Base-by-base conservation (phyloP, 2,329 filamentous ascomycete genomes). In the Epichloe aotearoae region DNA sequence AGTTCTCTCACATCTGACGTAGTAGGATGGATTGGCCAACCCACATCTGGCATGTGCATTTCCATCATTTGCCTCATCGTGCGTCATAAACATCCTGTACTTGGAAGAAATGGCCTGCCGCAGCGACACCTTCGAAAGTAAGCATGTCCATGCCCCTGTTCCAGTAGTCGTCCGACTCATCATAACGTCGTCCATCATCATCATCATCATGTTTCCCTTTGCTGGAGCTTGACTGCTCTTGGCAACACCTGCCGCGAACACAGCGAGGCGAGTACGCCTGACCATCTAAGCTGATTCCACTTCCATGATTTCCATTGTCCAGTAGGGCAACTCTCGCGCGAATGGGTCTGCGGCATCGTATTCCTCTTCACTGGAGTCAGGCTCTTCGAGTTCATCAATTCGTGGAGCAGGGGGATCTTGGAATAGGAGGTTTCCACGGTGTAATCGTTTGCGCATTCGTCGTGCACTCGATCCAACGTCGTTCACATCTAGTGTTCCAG, bases 381-480 rank as follows among this genome's bases (percentile, higher is more conserved):
- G 74, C 60, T 77, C 75, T 15, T 77, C 75, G 1, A 75, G 64
- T 62, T 78, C 75, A 38, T 76, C 73, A 52, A 78, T 78, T 38
- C 71, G 67, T 11, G 72, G 72, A 46, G 69, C 67, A 11, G 71
- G 72, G 73, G 73, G 73, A 52, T 77, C 74, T 19, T 71, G 66
- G 54, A 76, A 75, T 26, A 71, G 66, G n/a, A 75, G 57, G 53
- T 67, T 69, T 43, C 72, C 71, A 40, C 70, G 69, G 37, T 75
- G 70, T 49, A 73, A 59, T 39, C 72, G 68, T 54, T 75, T 70
- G 49, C 69, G 68, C 52, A 75, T 62, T 30, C 73, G 69, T 19
- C 73, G 69, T 10, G 73, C 73, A 54, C 72, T 74, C 14, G 69
- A 73, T 14, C 72, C 73, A 10, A 67, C 66, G 19, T 69, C 66